Evolutionary conservation across 2,329 filamentous ascomycete genomes (phyloP).

Genomic region (Sclerotinia glacialis): DNA sequence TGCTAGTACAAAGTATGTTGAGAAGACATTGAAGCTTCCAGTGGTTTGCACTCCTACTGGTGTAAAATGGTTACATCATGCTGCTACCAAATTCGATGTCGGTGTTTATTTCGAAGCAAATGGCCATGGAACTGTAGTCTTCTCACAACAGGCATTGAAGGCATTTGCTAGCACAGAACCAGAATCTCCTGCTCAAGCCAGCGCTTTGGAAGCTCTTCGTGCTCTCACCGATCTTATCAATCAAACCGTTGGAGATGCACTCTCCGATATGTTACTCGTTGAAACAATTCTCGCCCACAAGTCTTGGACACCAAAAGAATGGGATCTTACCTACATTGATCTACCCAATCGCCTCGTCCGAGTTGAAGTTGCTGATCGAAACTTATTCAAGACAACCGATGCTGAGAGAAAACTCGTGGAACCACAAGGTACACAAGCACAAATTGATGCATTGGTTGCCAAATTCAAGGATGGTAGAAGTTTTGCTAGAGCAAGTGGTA

Average conservation of each 20-base stretch:
- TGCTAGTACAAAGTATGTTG: slow-evolving; percentile 86
- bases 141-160: slow-evolving; percentile 79
- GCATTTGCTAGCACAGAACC: slow-evolving; percentile 77
- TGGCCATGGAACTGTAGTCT: slow-evolving; percentile 93
- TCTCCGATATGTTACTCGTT: slow-evolving; percentile 93
- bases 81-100: slow-evolving; percentile 90
- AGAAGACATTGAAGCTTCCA: slow-evolving; percentile 81
- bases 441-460: slow-evolving; percentile 82
- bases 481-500: slow-evolving; percentile 90
- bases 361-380: slow-evolving; percentile 84
- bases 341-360: slow-evolving; percentile 93
- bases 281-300: slow-evolving; percentile 97
- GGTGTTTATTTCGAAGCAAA: slow-evolving; percentile 99
- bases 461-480: slow-evolving; percentile 88
- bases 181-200: slow-evolving; percentile 86
- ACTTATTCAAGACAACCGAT: slow-evolving; percentile 85
- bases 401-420: slow-evolving; percentile 84
- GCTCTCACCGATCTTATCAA: slow-evolving; percentile 92
- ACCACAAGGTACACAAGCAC: slow-evolving; percentile 73
- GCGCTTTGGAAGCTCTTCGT: slow-evolving; percentile 78
- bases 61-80: slow-evolving; percentile 96
- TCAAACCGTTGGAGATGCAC: slow-evolving; percentile 93
- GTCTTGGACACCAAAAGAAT: slow-evolving; percentile 83
- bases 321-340: slow-evolving; percentile 89
- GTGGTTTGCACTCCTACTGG: slow-evolving; percentile 93